phyloP scores from a whole-genome alignment of 1,284 basidiomycete genomes.

The Coniferiporia weirii region DNA sequence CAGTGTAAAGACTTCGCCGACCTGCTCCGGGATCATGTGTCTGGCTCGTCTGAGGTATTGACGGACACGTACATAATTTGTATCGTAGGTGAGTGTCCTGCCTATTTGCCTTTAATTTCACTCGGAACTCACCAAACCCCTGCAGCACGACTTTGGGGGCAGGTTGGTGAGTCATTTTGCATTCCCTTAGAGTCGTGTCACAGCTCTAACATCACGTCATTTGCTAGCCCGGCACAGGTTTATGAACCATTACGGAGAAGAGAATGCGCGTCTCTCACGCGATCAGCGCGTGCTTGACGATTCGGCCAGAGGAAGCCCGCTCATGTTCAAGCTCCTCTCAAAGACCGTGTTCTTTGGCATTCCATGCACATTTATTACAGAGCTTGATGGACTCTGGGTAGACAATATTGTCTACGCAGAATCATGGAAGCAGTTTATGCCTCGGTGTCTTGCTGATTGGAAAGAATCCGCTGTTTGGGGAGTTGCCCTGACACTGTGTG shows the following conservation, averaged over 20 bases:
- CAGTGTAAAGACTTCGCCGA: constrained; percentile 28
- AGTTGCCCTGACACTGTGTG: constrained; percentile 4
- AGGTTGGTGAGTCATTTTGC: constrained; percentile 14
- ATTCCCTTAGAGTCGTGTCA: background rate
- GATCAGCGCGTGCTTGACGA: constrained; percentile 4
- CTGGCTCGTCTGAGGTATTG: constrained; percentile 1
- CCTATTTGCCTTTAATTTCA: background rate
- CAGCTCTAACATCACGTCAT: constrained; percentile 17
- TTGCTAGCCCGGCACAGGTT: constrained; percentile 27
- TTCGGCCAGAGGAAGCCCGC: constrained; percentile 2
- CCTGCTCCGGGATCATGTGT: constrained; percentile 10
- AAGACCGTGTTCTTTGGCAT: constrained; percentile 26
- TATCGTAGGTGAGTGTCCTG: constrained; percentile 26
- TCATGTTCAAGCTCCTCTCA: constrained; percentile 2
- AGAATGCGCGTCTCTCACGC: constrained; percentile 16
- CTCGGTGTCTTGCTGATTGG: constrained; percentile 28
- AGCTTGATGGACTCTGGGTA: constrained; percentile 27
- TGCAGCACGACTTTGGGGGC: constrained; percentile 12
- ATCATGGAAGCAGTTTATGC: constrained; percentile 29
- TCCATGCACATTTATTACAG: constrained; percentile 23
- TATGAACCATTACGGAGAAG: constrained; percentile 19
- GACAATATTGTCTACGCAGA: constrained; percentile 32
- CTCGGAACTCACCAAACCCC: background rate
- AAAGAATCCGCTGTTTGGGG: constrained; percentile 14
- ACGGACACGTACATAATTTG: constrained; percentile 30